Evolutionary conservation across 176 grass and related monocot species (phyloP).

Genomic region (Zoysia japonica): DNA sequence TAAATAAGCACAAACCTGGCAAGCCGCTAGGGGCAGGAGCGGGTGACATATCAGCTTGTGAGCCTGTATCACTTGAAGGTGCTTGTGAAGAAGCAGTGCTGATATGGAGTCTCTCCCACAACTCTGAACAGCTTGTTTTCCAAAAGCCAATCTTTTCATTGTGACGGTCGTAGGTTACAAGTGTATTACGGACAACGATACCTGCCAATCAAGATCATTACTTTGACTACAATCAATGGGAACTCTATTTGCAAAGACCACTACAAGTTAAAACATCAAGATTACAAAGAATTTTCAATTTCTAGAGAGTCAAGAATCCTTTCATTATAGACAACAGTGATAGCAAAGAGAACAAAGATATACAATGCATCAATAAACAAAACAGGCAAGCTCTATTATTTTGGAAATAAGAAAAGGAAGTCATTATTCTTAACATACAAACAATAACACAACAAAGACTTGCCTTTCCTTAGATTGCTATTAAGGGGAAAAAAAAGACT

Average conservation of each 20-base stretch:
- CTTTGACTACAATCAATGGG: conserved; percentile 26
- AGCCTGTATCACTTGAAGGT: conserved; percentile 53
- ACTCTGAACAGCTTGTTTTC: conserved; percentile 98
- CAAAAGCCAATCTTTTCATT: conserved; percentile 95
- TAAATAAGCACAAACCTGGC: conserved; percentile 42
- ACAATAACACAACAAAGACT: neutral
- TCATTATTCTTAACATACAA: neutral
- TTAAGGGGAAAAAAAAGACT: neutral
- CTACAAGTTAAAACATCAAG: neutral
- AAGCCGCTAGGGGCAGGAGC: conserved; percentile 73
- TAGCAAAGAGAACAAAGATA: conserved; percentile 25
- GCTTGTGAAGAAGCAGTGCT: conserved; percentile 58
- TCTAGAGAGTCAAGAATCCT: conserved; percentile 7
- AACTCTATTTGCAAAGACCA: neutral
- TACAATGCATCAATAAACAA: conserved; percentile 2
- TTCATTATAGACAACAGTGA: neutral
- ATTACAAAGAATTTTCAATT: neutral
- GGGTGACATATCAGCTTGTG: conserved; percentile 58
- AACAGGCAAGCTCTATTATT: neutral
- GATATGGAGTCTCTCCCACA: conserved; percentile 72
- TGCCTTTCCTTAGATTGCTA: neutral
- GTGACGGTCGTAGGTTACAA: conserved; percentile 92
- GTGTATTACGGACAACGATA: conserved; percentile 93
- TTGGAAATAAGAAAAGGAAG: neutral
- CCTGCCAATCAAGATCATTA: conserved; percentile 55